Base-by-base conservation (phyloP, 305 asterid genomes). In the Fraxinus velutina region DNA sequence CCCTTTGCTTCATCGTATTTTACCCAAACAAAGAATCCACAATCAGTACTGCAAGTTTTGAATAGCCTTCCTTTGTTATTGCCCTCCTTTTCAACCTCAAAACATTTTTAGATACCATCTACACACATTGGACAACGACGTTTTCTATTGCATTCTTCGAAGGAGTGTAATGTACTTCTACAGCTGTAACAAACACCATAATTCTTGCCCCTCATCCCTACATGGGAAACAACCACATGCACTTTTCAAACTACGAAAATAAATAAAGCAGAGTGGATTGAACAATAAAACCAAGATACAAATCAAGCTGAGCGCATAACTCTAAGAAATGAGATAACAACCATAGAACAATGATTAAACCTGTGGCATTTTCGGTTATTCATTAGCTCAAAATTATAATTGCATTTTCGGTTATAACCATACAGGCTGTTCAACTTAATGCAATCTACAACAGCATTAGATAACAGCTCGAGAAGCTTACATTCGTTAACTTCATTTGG, bases 381-480 rank as follows among this genome's bases (percentile, higher is more conserved):
- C 79, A 72, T 62, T 29, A 27, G 70, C 80, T 27, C 34, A 86
- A 78, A 30, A 30, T 30, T 30, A 30, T 30, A 30, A 30, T 3
- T 30, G 4, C 33, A 30, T 30, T 30, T 30, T 30, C 33, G 33
- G 33, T 30, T 30, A 30, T 30, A 30, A 30, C 4, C 77, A 80
- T 74, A 83, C 55, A 84, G 7, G 80, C 74, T 42, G 84, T 77
- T 79, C 84, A 80, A 80, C 37, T 78, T 80, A 81, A 82, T 62
- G 84, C 80, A 81, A 77, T 81, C 88, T 78, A 86, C 66, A 84
- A 75, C 82, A 44, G 60, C 29, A 55, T 62, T 79, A 66, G 30
- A 39, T 37, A 74, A 55, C 82, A 82, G 84, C 86, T 60, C 83
- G 80, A 86, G 50, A 85, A 83, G 81, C 90, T 75, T 78, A 77